phyloP scores from a whole-genome alignment of 2,329 filamentous ascomycete species.

The Aspergillus cejpii region DNA sequence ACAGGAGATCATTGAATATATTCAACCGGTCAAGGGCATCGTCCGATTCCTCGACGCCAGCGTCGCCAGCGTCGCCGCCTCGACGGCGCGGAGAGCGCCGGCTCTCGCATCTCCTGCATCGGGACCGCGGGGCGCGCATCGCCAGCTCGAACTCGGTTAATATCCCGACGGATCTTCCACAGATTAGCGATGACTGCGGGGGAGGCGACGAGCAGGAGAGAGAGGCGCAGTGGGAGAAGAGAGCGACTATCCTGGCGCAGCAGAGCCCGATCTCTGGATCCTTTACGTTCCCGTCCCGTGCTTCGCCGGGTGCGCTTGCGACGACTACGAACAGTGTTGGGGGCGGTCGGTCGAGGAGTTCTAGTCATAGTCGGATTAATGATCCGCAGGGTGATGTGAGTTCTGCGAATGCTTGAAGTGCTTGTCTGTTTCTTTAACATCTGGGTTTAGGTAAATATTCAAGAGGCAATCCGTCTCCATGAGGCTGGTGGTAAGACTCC shows the following conservation, averaged over 20 bases:
- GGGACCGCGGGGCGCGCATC: slow-evolving; percentile 29
- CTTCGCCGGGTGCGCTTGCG: slow-evolving; percentile 10
- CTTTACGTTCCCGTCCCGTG: slow-evolving; percentile 31
- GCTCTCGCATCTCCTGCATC: slow-evolving; percentile 32
- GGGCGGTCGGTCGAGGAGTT: slow-evolving; percentile 25
- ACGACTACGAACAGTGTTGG: slow-evolving; percentile 4
- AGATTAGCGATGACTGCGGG: slow-evolving; percentile 55
- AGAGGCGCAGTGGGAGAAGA: slow-evolving; percentile 82
- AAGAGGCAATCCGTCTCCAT: slow-evolving; percentile 91
- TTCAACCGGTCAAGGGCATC: slow-evolving; percentile 28
- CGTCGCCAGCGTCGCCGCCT: slow-evolving; percentile 19
- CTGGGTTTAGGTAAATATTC: slow-evolving; percentile 57
- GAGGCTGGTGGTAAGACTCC: slow-evolving; percentile 59
- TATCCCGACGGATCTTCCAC: slow-evolving; percentile 72
- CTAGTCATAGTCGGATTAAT: slow-evolving; percentile 27
- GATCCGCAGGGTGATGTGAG: slow-evolving; percentile 35
- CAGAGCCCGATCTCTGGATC: slow-evolving; percentile 42
- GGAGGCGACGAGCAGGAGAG: slow-evolving; percentile 47
- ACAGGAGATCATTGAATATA: slow-evolving; percentile 28
- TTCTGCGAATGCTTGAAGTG: not conserved
- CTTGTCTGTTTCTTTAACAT: slow-evolving; percentile 2
- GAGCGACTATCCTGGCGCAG: slow-evolving; percentile 79
- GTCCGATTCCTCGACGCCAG: slow-evolving; percentile 19
- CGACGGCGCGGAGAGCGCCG: slow-evolving; percentile 27
- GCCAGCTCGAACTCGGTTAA: slow-evolving; percentile 50